Evolutionary conservation across 352 stramenopile genomes (phyloP).

Genomic region (Pythium guiyangense): DNA sequence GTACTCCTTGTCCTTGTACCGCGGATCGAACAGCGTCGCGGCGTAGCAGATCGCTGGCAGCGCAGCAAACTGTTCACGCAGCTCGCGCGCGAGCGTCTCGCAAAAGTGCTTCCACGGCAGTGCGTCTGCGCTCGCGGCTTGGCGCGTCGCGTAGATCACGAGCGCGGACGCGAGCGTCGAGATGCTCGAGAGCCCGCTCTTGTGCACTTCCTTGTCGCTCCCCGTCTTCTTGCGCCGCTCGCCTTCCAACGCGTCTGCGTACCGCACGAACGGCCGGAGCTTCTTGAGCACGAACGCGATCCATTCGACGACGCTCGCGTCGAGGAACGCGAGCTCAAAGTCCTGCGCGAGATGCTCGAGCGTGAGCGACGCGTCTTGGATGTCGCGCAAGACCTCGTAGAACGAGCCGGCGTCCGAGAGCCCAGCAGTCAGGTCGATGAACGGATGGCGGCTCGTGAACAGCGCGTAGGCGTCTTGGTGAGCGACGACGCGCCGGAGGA

Average conservation of each 20-base stretch:
- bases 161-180: slow-evolving; percentile 70
- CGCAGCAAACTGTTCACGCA: slow-evolving; percentile 49
- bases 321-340: slow-evolving; percentile 40
- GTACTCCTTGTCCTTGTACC: slow-evolving; percentile 80
- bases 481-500: slow-evolving; percentile 36
- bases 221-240: slow-evolving; percentile 70
- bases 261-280: slow-evolving; percentile 64
- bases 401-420: slow-evolving; percentile 31
- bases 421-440: slow-evolving; percentile 32
- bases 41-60: slow-evolving; percentile 59
- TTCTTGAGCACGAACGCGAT: slow-evolving; percentile 65
- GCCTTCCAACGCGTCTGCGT: slow-evolving; percentile 64
- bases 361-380: slow-evolving; percentile 36
- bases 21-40: slow-evolving; percentile 69
- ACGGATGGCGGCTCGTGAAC: slow-evolving; percentile 47
- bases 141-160: slow-evolving; percentile 66
- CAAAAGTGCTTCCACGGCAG: slow-evolving; percentile 65
- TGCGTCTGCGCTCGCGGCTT: slow-evolving; percentile 23
- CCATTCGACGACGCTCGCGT: slow-evolving; percentile 37
- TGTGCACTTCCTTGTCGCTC: slow-evolving; percentile 76
- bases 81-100: slow-evolving; percentile 35
- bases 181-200: slow-evolving; percentile 67
- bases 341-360: slow-evolving; percentile 59
- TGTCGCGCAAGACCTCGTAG: slow-evolving; percentile 54
- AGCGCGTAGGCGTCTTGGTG: slow-evolving; percentile 26